These are phyloP conservation scores for Citrus medica DNA, from an alignment of 345 rosid genomes.

Conservation along the genomic window DNA sequence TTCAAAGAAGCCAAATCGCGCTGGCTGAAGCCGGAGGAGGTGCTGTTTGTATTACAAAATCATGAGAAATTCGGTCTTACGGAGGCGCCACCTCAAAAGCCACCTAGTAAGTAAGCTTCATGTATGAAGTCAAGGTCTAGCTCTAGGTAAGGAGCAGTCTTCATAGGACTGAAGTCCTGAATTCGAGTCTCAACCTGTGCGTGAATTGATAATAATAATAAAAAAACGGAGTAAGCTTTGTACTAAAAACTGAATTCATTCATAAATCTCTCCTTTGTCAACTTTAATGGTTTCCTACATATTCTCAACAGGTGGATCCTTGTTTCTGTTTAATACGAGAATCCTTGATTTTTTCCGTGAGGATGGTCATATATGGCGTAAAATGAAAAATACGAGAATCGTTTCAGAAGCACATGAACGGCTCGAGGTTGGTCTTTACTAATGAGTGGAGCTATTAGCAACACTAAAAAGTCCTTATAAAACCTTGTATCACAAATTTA, in stretches of 20 bases:
- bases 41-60: conserved; percentile 56
- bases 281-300: neutral
- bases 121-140: too few relatives aligned
- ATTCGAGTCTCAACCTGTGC: too few relatives aligned
- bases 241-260: neutral
- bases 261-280: neutral
- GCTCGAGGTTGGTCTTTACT: conserved; percentile 51
- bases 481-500: too few relatives aligned
- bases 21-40: conserved; percentile 91
- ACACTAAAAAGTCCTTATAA: too few relatives aligned
- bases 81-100: conserved; percentile 48
- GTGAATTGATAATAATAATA: too few relatives aligned
- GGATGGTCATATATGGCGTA: conserved; percentile 90
- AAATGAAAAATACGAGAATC: conserved; percentile 70
- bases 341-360: conserved; percentile 66
- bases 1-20: conserved; percentile 64
- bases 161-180: too few relatives aligned
- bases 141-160: too few relatives aligned
- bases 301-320: conserved; percentile 65
- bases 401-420: conserved; percentile 92
- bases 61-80: conserved; percentile 39
- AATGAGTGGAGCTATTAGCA: neutral
- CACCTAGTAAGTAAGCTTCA: conserved; percentile 38
- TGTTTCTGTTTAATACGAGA: conserved; percentile 70
- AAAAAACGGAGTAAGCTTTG: too few relatives aligned